Evolutionary conservation across 2,329 filamentous ascomycete species (phyloP).

Genomic region (Colletotrichum sublineola): DNA sequence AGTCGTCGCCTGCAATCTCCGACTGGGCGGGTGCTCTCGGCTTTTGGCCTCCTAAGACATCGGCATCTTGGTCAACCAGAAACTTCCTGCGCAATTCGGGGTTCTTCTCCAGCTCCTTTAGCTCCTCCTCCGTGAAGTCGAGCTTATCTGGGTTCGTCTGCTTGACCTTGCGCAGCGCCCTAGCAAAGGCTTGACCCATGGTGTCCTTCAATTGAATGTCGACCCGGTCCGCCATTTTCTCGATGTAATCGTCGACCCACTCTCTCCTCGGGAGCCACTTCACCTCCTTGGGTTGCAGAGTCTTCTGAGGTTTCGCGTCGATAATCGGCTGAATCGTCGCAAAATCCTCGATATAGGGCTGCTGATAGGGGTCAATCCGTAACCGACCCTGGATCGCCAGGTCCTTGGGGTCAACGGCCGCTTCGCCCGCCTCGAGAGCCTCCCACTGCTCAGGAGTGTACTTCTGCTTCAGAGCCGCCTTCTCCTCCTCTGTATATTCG

Average conservation of each 20-base stretch:
- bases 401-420: conserved; percentile 80
- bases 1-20: conserved; percentile 6
- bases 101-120: conserved; percentile 56
- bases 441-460: conserved; percentile 87
- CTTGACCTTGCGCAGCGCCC: conserved; percentile 59
- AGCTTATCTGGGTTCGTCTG: conserved; percentile 58
- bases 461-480: conserved; percentile 69
- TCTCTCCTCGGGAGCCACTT: conserved; percentile 74
- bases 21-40: conserved; percentile 17
- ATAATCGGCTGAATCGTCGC: conserved; percentile 81
- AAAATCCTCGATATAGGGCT: conserved; percentile 88
- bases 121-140: conserved; percentile 69
- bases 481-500: conserved; percentile 76
- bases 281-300: conserved; percentile 63
- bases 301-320: conserved; percentile 73
- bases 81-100: conserved; percentile 56
- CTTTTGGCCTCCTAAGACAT: conserved; percentile 18
- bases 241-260: conserved; percentile 69
- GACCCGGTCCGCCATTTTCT: conserved; percentile 59
- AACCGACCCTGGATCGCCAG: conserved; percentile 79
- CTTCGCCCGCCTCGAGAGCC: conserved; percentile 85
- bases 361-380: conserved; percentile 78
- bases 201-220: conserved; percentile 59
- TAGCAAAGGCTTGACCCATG: conserved; percentile 57
- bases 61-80: conserved; percentile 47